These are phyloP conservation scores for Fusarium transvaalense DNA, from an alignment of 2,329 filamentous ascomycete genomes.

Conservation along the genomic window DNA sequence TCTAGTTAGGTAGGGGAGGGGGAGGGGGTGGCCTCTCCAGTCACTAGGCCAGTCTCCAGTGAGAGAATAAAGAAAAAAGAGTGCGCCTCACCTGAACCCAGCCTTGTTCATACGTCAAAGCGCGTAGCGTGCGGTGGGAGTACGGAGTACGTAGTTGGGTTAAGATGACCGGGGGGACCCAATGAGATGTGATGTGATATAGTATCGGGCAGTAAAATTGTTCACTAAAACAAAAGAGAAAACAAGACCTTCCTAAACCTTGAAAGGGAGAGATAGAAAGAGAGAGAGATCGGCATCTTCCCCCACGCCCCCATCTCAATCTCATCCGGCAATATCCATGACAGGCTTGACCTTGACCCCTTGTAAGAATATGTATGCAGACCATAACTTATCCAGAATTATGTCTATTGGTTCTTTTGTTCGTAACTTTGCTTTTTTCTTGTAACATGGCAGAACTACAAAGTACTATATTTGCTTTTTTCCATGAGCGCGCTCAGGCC, in stretches of 20 bases:
- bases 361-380: conserved; percentile 29
- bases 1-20: background rate
- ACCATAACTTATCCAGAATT: conserved; percentile 28
- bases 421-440: conserved; percentile 42
- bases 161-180: background rate
- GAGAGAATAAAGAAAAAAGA: background rate
- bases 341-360: conserved; percentile 5
- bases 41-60: background rate
- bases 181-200: conserved; percentile 14
- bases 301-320: conserved; percentile 28
- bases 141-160: no score
- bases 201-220: background rate
- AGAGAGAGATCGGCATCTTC: conserved; percentile 33
- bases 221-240: conserved; percentile 36
- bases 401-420: conserved; percentile 35
- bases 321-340: conserved; percentile 5
- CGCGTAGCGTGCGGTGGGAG: conserved; percentile 46
- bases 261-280: conserved; percentile 3
- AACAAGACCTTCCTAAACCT: conserved; percentile 1
- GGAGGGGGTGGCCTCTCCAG: background rate
- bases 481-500: conserved; percentile 33
- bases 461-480: conserved; percentile 38
- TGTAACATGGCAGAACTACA: background rate
- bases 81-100: conserved; percentile 46
- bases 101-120: conserved; percentile 23